Evolutionary conservation across 202 grass and related monocot genomes (phyloP).

Genomic region (Musa balbisiana): DNA sequence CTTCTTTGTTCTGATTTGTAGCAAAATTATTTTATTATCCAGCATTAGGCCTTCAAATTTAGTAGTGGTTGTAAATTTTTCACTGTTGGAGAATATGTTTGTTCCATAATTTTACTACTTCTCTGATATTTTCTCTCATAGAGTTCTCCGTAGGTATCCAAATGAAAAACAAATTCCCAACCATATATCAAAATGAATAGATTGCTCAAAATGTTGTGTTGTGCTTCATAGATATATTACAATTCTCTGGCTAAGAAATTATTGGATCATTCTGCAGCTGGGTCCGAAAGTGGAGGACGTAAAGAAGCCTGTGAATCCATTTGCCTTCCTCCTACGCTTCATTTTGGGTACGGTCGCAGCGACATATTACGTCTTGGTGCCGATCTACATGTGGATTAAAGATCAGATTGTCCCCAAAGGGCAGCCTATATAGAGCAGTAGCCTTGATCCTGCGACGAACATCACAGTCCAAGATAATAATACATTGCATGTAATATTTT

Average conservation of each 20-base stretch:
- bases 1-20: too few relatives aligned
- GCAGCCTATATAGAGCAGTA: slow-evolving; percentile 29
- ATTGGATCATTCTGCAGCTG: slow-evolving; percentile 42
- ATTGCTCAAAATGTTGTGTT: too few relatives aligned
- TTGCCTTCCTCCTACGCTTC: slow-evolving; percentile 77
- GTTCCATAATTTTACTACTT: too few relatives aligned
- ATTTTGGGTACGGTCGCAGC: slow-evolving; percentile 74
- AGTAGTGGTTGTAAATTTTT: too few relatives aligned
- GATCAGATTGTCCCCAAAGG: slow-evolving; percentile 81
- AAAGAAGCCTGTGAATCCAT: slow-evolving; percentile 68
- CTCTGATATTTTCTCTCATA: too few relatives aligned
- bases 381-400: slow-evolving; percentile 99
- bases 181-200: too few relatives aligned
- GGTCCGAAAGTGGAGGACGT: slow-evolving; percentile 87
- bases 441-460: not conserved
- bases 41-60: too few relatives aligned
- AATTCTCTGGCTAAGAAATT: not conserved
- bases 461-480: not conserved
- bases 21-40: too few relatives aligned
- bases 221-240: too few relatives aligned
- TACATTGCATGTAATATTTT: not conserved
- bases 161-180: too few relatives aligned
- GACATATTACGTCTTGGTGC: slow-evolving; percentile 82
- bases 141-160: too few relatives aligned
- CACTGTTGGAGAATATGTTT: too few relatives aligned